Percentiles rank a stretch among this genome's conserved stretches.
Evolutionary conservation across 306 rosid species (phyloP).

Genomic region (Hylodesmum podocarpum): DNA sequence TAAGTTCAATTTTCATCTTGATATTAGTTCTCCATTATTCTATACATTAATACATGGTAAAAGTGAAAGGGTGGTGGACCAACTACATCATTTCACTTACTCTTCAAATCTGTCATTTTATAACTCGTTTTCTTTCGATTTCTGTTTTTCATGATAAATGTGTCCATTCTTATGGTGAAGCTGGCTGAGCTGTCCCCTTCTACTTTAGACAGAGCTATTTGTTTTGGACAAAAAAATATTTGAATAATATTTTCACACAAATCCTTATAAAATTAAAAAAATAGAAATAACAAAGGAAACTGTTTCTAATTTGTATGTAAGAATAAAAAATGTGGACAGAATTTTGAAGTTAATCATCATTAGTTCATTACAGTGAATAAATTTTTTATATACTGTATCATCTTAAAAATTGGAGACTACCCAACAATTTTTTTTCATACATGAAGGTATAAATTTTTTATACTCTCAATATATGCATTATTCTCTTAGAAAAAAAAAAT

Average conservation of each 20-base stretch:
- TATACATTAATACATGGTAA: not conserved
- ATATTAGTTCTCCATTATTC: not conserved
- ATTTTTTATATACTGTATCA: too few relatives aligned
- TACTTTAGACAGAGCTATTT: not conserved
- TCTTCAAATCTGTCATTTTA: not conserved
- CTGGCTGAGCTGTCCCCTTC: constrained; percentile 27
- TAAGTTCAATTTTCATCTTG: not conserved
- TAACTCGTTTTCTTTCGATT: not conserved
- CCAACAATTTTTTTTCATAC: too few relatives aligned
- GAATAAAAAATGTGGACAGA: too few relatives aligned
- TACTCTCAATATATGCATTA: too few relatives aligned
- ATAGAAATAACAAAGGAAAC: too few relatives aligned
- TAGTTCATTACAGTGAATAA: too few relatives aligned
- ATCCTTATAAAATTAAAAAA: too few relatives aligned
- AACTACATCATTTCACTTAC: not conserved
- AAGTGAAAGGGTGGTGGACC: not conserved
- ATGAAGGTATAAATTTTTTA: too few relatives aligned
- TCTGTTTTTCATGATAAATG: not conserved
- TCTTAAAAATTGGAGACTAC: too few relatives aligned
- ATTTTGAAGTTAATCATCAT: too few relatives aligned
- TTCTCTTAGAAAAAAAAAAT: too few relatives aligned
- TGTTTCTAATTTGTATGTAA: too few relatives aligned
- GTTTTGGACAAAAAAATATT: not conserved
- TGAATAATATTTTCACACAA: not conserved
- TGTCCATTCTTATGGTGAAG: not conserved